These are phyloP conservation scores for Alternaria sp. DNA, from an alignment of 2,329 filamentous ascomycete genomes.

Conservation along the genomic window DNA sequence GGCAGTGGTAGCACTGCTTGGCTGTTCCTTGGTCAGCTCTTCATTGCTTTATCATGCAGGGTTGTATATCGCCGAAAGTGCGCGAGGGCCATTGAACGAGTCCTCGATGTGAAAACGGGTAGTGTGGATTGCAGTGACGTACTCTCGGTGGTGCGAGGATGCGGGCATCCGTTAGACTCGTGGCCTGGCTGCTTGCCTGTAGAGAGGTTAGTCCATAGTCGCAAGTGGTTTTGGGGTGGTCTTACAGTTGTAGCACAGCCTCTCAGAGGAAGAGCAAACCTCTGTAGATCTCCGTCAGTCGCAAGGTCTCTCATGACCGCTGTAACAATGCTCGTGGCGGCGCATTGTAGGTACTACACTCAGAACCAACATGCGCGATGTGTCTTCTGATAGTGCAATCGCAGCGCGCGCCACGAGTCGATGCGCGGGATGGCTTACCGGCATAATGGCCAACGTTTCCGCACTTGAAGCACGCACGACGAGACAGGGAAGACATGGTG, in stretches of 20 bases:
- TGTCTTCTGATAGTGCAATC: slow-evolving; percentile 23
- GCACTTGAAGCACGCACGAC: slow-evolving; percentile 64
- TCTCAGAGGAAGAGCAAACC: slow-evolving; percentile 97
- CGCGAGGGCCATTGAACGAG: not conserved
- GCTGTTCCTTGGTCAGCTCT: slow-evolving; percentile 59
- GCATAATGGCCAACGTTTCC: slow-evolving; percentile 64
- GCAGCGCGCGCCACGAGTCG: slow-evolving; percentile 27
- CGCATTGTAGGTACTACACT: slow-evolving; percentile 27
- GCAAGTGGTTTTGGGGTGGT: slow-evolving; percentile 25
- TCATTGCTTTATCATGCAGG: not conserved
- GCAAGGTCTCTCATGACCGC: slow-evolving; percentile 7
- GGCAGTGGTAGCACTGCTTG: slow-evolving; percentile 99
- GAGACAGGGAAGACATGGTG: slow-evolving; percentile 62
- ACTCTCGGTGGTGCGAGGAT: slow-evolving; percentile 94
- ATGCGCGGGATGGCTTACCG: slow-evolving; percentile 45
- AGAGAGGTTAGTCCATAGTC: slow-evolving; percentile 16
- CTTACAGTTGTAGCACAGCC: slow-evolving; percentile 99
- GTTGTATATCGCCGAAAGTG: not conserved
- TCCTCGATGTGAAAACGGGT: slow-evolving; percentile 1
- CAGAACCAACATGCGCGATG: slow-evolving; percentile 24
- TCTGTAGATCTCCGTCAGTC: slow-evolving; percentile 60
- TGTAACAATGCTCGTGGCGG: slow-evolving; percentile 22
- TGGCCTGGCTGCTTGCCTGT: slow-evolving; percentile 88
- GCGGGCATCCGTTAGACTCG: slow-evolving; percentile 96
- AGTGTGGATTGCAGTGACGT: slow-evolving; percentile 47